Evolutionary conservation across 371 early-diverging fungal species (phyloP), one percentile per base, ranked within the genome.

Genomic region (Rhizomucor pusillus): DNA sequence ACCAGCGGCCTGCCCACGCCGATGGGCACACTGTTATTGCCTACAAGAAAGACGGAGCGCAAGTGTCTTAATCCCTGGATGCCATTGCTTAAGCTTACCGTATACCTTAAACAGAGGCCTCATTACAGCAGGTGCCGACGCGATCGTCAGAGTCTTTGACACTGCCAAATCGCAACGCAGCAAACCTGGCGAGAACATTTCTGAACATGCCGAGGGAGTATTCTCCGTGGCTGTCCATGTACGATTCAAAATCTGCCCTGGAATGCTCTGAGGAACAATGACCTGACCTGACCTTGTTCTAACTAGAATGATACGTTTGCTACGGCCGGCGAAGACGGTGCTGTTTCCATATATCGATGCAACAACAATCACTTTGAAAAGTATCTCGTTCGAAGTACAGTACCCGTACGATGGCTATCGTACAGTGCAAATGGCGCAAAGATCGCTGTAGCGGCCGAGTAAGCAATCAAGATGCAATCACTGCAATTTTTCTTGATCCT

Each of bases 361-460:
- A 56, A 37, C 7, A 53, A 47, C 16, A 62, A 67, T n/a, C 46
- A 39, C 14, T 66, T 66, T 36, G 58, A 66, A 5, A 69, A 67
- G 33, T 54, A 66, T 14, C 54, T 77, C 5, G 60, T 70, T 1
- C 60, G 75, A 53, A 72, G 75, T 41, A 43, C 61, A 7, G 65
- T 62, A 1, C 67, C 78, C 3, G 64, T 77, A 1, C 66, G 78
- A 11, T 52, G 47, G 37, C 50, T 74, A 1, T 44, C 55, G 3
- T 74, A 62, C 40, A 61, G 63, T 41, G 60, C 58, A 14, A 53
- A 50, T 46, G 78, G 75, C 16, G 50, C 47, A 18, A 71, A 67
- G 36, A 44, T 77, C 14, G 73, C 73, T 9, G 63, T 77, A 40
- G 78, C 75, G 4, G 33, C 66, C 47, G 78, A 77, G 78, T 77